Conservation (phyloP, 176 grass and related monocot species). For the Themeda triandra region DNA sequence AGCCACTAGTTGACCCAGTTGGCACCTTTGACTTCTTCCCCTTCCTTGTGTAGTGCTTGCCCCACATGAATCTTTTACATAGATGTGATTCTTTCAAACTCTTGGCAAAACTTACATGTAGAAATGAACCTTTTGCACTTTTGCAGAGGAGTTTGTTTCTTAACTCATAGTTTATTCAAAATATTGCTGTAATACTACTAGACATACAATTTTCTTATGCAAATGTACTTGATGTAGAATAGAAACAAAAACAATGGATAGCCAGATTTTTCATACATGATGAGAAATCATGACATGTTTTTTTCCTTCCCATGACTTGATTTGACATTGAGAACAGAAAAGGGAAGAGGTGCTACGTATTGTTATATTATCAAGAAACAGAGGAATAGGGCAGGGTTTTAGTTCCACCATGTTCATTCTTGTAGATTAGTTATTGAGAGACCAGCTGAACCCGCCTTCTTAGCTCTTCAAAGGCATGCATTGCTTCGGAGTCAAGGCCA, state of each 20-base stretch:
- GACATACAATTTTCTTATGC: background rate
- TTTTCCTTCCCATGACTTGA: background rate
- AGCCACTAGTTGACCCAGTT: too few relatives aligned
- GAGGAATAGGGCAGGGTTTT: background rate
- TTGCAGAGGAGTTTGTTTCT: background rate
- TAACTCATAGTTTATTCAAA: background rate
- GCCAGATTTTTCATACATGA: background rate
- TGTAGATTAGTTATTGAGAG: background rate
- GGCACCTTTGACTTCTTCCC: too few relatives aligned
- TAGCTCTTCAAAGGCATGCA: constrained; percentile 59
- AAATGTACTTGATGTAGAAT: background rate
- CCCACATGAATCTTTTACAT: too few relatives aligned
- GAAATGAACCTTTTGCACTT: background rate
- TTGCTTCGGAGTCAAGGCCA: constrained; percentile 32
- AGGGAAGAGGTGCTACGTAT: too few relatives aligned
- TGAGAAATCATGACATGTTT: background rate
- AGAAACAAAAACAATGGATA: background rate
- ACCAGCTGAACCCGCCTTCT: constrained; percentile 32
- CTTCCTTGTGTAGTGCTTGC: too few relatives aligned
- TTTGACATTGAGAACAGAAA: background rate
- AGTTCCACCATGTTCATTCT: background rate
- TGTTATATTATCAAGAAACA: background rate
- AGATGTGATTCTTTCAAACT: too few relatives aligned
- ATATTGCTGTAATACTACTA: background rate
- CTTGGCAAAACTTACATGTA: background rate